phyloP scores from a whole-genome alignment of 176 grass and related monocot genomes.

The Zea luxurians region DNA sequence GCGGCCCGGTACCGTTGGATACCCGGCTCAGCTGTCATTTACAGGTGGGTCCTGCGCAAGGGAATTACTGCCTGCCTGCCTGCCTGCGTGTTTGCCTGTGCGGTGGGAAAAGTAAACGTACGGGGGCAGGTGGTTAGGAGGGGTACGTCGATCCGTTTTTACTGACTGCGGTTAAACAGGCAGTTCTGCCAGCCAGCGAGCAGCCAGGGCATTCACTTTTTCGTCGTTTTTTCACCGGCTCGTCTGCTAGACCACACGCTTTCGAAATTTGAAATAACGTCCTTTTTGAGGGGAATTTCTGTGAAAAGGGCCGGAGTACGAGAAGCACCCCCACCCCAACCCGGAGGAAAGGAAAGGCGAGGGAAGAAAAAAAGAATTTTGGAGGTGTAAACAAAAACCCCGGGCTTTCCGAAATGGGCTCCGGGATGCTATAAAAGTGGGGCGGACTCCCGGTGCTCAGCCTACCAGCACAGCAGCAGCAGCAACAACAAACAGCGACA shows the following conservation, averaged over 20 bases:
- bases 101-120: conserved; percentile 7
- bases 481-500: neutral
- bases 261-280: neutral
- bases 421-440: conserved; percentile 61
- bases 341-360: neutral
- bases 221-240: neutral
- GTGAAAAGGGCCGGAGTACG: neutral
- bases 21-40: conserved; percentile 4
- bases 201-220: conserved; percentile 28
- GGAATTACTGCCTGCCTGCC: conserved; percentile 26
- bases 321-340: neutral
- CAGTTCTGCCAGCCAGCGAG: neutral
- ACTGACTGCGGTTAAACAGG: neutral
- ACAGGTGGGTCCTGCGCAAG: neutral
- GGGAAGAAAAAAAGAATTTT: neutral
- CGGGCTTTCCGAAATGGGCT: conserved; percentile 44
- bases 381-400: conserved; percentile 12
- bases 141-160: neutral
- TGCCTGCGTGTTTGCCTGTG: neutral
- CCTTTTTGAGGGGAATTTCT: neutral
- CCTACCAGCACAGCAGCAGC: neutral
- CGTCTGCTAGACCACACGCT: neutral
- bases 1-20: neutral
- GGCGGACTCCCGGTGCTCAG: neutral
- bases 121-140: neutral